Evolutionary conservation across 1,284 basidiomycete species (phyloP).

Genomic region (Veloboletus limbatus): DNA sequence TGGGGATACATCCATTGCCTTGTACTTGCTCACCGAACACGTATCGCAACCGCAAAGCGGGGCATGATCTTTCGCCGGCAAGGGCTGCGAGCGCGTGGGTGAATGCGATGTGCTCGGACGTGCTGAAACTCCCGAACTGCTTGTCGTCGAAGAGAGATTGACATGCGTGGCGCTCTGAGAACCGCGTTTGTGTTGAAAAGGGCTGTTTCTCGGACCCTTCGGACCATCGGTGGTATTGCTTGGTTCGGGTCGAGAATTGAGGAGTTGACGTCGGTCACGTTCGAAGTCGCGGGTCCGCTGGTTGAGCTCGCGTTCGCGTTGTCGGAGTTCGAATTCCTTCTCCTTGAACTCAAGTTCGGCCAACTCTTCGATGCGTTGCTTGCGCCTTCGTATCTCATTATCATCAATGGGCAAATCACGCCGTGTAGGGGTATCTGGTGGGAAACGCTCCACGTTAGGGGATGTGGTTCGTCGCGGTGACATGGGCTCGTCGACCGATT

Average conservation of each 20-base stretch:
- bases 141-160: constrained; percentile 35
- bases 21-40: constrained; percentile 56
- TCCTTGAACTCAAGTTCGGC: constrained; percentile 51
- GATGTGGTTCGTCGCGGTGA: constrained; percentile 35
- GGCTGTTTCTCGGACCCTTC: constrained; percentile 24
- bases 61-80: constrained; percentile 43
- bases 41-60: constrained; percentile 59
- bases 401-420: constrained; percentile 31
- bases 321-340: constrained; percentile 52
- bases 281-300: constrained; percentile 53
- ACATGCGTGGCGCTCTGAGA: constrained; percentile 49
- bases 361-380: constrained; percentile 48
- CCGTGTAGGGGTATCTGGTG: constrained; percentile 15
- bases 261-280: constrained; percentile 43
- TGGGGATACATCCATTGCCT: constrained; percentile 23
- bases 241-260: constrained; percentile 31
- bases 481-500: constrained; percentile 40
- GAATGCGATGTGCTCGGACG: constrained; percentile 27
- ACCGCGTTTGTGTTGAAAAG: constrained; percentile 32
- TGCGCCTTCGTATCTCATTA: constrained; percentile 35
- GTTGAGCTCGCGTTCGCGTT: constrained; percentile 59
- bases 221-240: constrained; percentile 21
- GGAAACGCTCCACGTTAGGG: constrained; percentile 30
- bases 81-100: constrained; percentile 21
- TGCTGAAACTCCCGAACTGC: constrained; percentile 14